Percentiles rank a stretch among this genome's conserved stretches.
phyloP scores from a whole-genome alignment of 2,329 filamentous ascomycete species.

The Paecilomyces fulvus region DNA sequence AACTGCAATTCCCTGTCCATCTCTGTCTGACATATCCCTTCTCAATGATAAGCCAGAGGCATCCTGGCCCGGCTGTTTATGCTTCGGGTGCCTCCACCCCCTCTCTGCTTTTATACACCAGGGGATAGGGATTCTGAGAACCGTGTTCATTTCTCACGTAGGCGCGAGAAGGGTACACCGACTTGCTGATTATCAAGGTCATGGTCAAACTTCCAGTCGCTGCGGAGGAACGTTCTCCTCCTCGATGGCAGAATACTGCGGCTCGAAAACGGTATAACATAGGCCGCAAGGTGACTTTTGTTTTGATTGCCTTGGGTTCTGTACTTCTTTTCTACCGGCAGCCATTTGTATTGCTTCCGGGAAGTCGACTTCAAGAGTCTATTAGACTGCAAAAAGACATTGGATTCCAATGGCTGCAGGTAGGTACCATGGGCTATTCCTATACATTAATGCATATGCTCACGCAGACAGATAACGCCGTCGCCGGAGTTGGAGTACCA shows the following conservation, averaged over 20 bases:
- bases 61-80: background rate
- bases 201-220: background rate
- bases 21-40: background rate
- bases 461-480: slow-evolving; percentile 14
- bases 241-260: background rate
- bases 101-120: background rate
- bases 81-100: background rate
- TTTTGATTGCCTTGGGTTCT: background rate
- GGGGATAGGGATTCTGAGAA: background rate
- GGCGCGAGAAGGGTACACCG: background rate
- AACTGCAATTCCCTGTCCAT: background rate
- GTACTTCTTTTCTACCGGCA: background rate
- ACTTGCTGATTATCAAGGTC: background rate
- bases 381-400: background rate
- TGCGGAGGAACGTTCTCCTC: background rate
- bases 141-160: background rate
- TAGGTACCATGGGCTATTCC: background rate
- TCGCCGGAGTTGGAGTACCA: slow-evolving; percentile 25
- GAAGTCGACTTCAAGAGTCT: background rate
- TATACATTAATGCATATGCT: background rate
- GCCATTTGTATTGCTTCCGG: background rate
- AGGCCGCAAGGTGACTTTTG: background rate
- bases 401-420: background rate
- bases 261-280: background rate
- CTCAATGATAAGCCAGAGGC: background rate